A percentile compares a stretch with the other conserved stretches of the same genome.
Evolutionary conservation across 495 filamentous ascomycete species (phyloP).

Genomic region (Aspergillus avenaceus): DNA sequence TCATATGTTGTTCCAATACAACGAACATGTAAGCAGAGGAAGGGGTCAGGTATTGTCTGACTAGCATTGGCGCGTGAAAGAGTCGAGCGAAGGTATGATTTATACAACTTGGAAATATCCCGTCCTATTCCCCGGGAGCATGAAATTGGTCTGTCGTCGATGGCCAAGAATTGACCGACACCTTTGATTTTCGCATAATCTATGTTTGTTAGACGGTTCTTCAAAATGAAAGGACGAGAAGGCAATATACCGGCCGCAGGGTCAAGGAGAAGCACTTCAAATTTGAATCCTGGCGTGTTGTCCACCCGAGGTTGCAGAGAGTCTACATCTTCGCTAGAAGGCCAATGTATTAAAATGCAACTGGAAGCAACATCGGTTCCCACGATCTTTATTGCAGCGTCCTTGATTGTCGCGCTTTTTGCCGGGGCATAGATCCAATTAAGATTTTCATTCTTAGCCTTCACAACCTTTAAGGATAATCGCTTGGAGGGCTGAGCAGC

Average conservation of each 20-base stretch:
- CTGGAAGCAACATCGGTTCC: slow-evolving; percentile 59
- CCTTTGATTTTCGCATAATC: slow-evolving; percentile 52
- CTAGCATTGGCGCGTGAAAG: slow-evolving; percentile 16
- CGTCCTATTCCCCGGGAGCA: slow-evolving; percentile 59
- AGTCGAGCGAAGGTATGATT: slow-evolving; percentile 46
- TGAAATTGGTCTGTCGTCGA: slow-evolving; percentile 76
- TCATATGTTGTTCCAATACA: slow-evolving; percentile 77
- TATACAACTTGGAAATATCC: slow-evolving; percentile 60
- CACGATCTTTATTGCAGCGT: slow-evolving; percentile 67
- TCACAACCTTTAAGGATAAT: slow-evolving; percentile 65
- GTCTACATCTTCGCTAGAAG: slow-evolving; percentile 7
- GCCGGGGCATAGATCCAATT: slow-evolving; percentile 73
- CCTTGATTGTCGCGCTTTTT: slow-evolving; percentile 46
- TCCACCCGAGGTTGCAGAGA: neutral
- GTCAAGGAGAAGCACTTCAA: slow-evolving; percentile 61
- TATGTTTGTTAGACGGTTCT: slow-evolving; percentile 13
- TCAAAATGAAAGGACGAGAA: neutral
- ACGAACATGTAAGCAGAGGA: slow-evolving; percentile 67
- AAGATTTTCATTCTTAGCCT: slow-evolving; percentile 55
- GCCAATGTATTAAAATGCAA: slow-evolving; percentile 41
- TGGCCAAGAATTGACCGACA: slow-evolving; percentile 62
- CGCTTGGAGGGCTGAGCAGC: slow-evolving; percentile 62
- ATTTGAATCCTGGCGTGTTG: slow-evolving; percentile 20
- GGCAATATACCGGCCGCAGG: slow-evolving; percentile 34
- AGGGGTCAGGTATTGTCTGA: slow-evolving; percentile 52